Percentiles rank a stretch among this genome's conserved stretches.
Conservation (phyloP, 2,329 filamentous ascomycete species). For the Apiospora koreana region DNA sequence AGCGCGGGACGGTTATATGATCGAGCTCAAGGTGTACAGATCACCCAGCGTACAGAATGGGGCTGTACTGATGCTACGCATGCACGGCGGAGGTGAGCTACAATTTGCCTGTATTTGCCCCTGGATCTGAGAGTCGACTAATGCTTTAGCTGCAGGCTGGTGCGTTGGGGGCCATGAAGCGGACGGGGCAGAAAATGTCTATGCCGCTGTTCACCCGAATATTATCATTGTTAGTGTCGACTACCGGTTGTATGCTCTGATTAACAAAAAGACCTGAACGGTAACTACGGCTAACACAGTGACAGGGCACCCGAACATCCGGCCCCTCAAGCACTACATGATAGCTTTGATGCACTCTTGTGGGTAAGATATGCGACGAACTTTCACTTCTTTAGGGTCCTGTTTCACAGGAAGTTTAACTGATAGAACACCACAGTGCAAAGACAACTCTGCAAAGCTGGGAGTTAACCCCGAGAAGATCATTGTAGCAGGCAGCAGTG, state of each 20-base stretch:
- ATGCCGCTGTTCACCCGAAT: conserved; percentile 32
- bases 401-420: no score
- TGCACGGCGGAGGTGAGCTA: conserved; percentile 37
- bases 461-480: conserved; percentile 38
- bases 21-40: conserved; percentile 39
- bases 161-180: conserved; percentile 34
- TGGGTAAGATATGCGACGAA: no score
- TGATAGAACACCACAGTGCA: conserved; percentile 43
- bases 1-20: conserved; percentile 33
- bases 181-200: conserved; percentile 37
- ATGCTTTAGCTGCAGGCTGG: conserved; percentile 23
- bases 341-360: conserved; percentile 50
- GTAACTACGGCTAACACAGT: conserved; percentile 16
- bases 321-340: conserved; percentile 50
- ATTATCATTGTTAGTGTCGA: conserved; percentile 39
- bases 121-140: not conserved
- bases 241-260: conserved; percentile 35
- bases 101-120: not conserved
- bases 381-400: no score
- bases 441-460: conserved; percentile 44
- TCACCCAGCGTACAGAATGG: conserved; percentile 22
- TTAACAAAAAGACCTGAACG: not conserved
- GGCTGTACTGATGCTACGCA: conserved; percentile 33
- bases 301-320: conserved; percentile 52
- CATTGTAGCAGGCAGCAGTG: conserved; percentile 50